Base-by-base conservation (phyloP, 352 stramenopile genomes). In the Phytophthora pisi region DNA sequence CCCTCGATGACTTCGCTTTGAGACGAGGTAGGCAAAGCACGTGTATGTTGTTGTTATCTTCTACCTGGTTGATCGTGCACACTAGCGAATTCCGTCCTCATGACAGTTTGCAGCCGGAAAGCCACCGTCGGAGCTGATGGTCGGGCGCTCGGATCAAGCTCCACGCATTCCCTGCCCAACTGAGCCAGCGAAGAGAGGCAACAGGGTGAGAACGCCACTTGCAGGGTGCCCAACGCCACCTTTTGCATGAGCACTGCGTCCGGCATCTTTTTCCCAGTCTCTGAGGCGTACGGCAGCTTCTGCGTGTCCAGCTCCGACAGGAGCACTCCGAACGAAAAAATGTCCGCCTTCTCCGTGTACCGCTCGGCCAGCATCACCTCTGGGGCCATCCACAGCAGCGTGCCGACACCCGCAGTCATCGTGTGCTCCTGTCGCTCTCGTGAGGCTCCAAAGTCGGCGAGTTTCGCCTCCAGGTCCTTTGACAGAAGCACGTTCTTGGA, bases 401-500 rank as follows among this genome's bases (percentile, higher is more conserved):
- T 71, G 3, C 70, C 74, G 9, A 79, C 62, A 3, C 47, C 72
- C 0, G 57, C 60, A 1, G 71, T 79, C 75, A 80, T 80, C 0
- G 71, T 84, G 42, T 76, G 52, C 15, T 45, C 51, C 49, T 60
- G 49, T 18, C 60, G 30, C 23, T 69, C 57, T 7, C 71, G 36
- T 1, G 71, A 73, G 5, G 69, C 65, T 5, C 77, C 77, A 49
- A 86, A 83, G 52, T 81, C 74, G 0, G 72, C 73, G 30, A 86
- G 23, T 58, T 82, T 86, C 18, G 78, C 65, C 4, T 68, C 36
- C 20, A 72, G 46, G 6, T 64, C 16, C 4, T 23, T 30, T 34
- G 67, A 52, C 0, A 86, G 46, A 11, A 86, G 62, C 5, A 86
- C 59, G 51, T 84, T 84, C 43, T 68, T 75, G 15, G 75, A 86